Evolutionary conservation across 768 basidiomycete species (phyloP).

Genomic region (Artomyces pyxidatus): DNA sequence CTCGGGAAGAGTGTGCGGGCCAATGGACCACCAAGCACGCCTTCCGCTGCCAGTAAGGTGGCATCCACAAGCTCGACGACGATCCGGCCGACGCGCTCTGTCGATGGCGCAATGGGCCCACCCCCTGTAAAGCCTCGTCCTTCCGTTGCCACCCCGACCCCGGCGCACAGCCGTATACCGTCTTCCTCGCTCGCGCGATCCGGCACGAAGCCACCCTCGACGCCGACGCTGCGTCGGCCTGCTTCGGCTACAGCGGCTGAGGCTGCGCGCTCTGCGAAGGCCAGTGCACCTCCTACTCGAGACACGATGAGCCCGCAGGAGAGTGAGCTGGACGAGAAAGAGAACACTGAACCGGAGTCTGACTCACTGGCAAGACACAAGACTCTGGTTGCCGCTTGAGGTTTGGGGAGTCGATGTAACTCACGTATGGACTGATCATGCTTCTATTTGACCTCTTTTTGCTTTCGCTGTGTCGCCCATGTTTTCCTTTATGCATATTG

Average conservation of each 20-base stretch:
- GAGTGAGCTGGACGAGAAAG: conserved; percentile 2
- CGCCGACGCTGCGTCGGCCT: conserved; percentile 3
- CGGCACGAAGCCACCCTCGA: conserved; percentile 3
- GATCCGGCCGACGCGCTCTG: conserved; percentile 1
- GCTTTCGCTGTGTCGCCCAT: too few species aligned
- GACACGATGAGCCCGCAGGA: neutral
- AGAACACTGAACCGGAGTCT: conserved; percentile 1
- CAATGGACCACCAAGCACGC: conserved; percentile 8
- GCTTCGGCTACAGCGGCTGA: conserved; percentile 13
- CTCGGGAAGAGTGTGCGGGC: conserved; percentile 16
- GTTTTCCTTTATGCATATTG: too few species aligned
- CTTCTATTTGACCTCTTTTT: too few species aligned
- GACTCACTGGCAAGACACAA: too few species aligned
- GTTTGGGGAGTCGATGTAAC: too few species aligned
- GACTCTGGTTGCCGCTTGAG: neutral
- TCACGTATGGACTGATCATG: too few species aligned
- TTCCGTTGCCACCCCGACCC: conserved; percentile 9
- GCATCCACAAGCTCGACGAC: conserved; percentile 10
- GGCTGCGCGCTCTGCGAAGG: conserved; percentile 8
- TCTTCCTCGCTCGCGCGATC: conserved; percentile 10
- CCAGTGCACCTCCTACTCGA: neutral
- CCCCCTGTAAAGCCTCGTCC: conserved; percentile 8
- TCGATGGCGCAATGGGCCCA: conserved; percentile 11
- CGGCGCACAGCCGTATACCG: conserved; percentile 1
- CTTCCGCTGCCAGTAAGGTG: neutral